Conservation (phyloP, 2,329 filamentous ascomycete genomes). For the Neurospora crassa region DNA sequence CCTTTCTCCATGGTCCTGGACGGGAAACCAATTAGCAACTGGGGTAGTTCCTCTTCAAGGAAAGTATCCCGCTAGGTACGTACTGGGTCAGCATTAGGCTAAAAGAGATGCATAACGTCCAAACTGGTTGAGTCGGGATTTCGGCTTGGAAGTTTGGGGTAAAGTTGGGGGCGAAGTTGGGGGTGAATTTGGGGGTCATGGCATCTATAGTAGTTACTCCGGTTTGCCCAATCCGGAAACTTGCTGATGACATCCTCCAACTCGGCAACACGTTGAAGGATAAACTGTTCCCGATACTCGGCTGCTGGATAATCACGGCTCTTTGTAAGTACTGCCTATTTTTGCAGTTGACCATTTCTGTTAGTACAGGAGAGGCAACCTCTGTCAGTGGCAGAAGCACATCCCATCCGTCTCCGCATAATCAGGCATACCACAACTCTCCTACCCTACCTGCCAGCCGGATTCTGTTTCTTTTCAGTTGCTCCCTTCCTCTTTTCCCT, state of each 20-base stretch:
- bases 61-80: background rate
- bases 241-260: background rate
- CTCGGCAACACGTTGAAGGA: background rate
- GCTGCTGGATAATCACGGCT: background rate
- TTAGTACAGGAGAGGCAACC: background rate
- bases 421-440: background rate
- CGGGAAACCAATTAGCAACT: background rate
- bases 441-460: background rate
- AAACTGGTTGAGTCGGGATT: background rate
- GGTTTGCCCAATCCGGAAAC: background rate
- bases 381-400: background rate
- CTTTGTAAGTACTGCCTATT: background rate
- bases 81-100: background rate
- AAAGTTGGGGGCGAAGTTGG: background rate
- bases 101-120: background rate
- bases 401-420: background rate
- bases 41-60: background rate
- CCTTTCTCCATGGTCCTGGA: background rate
- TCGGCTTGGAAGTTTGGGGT: background rate
- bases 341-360: background rate
- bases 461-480: background rate
- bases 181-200: background rate
- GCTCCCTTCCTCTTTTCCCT: background rate
- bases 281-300: background rate
- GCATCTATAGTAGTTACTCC: background rate